These are phyloP conservation scores for Pichia eremophila DNA, from an alignment of 805 yeast species.

Conservation along the genomic window DNA sequence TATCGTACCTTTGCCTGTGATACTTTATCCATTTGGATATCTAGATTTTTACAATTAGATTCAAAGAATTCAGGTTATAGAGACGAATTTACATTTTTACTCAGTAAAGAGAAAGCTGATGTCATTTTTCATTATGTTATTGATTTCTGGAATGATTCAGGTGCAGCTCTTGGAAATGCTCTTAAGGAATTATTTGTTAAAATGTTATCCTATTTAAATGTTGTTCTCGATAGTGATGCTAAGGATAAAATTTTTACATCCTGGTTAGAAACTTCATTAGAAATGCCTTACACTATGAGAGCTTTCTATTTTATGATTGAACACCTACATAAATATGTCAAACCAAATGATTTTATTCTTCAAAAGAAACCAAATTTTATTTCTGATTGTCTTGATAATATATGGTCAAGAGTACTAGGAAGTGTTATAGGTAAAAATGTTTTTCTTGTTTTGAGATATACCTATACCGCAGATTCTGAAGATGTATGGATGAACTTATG, in stretches of 20 bases:
- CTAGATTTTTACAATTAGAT: conserved; percentile 39
- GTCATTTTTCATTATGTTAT: conserved; percentile 43
- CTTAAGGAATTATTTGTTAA: conserved; percentile 52
- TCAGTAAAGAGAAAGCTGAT: conserved; percentile 18
- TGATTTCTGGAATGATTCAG: conserved; percentile 64
- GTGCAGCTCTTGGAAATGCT: conserved; percentile 64
- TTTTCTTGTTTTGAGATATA: conserved; percentile 30
- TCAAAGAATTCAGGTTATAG: conserved; percentile 1
- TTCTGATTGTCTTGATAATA: conserved; percentile 35
- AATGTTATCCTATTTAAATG: conserved; percentile 31
- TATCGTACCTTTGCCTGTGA: conserved; percentile 44
- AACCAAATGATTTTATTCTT: conserved; percentile 33
- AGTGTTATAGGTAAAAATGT: conserved; percentile 57
- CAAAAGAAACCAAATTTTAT: conserved; percentile 37
- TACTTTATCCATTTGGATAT: conserved; percentile 54
- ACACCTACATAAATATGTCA: conserved; percentile 39
- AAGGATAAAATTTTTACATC: conserved; percentile 21
- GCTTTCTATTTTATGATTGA: conserved; percentile 57
- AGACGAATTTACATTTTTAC: conserved; percentile 1
- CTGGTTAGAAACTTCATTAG: conserved; percentile 41
- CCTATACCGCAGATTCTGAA: conserved; percentile 14
- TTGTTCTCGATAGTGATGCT: conserved; percentile 1
- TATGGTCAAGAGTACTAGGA: conserved; percentile 53
- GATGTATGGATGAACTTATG: conserved; percentile 44
- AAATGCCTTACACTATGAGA: conserved; percentile 42